Conservation (phyloP, 2,329 filamentous ascomycete genomes). For the Fusarium sp. region DNA sequence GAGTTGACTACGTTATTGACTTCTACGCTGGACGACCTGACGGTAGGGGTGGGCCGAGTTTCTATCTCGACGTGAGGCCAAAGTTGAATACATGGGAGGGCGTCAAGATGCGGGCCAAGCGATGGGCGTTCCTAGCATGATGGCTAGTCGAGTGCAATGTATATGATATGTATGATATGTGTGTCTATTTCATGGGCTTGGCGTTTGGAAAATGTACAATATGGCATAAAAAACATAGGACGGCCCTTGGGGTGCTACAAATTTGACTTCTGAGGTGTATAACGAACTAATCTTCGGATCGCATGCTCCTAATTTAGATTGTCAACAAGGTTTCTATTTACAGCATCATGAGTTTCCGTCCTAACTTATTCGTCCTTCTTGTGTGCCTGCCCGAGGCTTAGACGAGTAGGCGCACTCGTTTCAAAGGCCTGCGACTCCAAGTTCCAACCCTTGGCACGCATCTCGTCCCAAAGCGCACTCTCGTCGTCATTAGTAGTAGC, state of each 20-base stretch:
- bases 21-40: constrained; percentile 83
- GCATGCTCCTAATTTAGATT: no score
- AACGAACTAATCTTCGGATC: neutral
- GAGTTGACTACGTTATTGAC: constrained; percentile 96
- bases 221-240: constrained; percentile 18
- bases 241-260: constrained; percentile 5
- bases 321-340: no score
- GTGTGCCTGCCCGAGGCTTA: constrained; percentile 41
- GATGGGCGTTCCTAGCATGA: constrained; percentile 63
- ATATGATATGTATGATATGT: constrained; percentile 40
- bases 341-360: no score
- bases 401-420: constrained; percentile 52
- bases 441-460: constrained; percentile 53
- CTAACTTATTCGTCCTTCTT: constrained; percentile 46
- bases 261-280: neutral
- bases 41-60: constrained; percentile 62
- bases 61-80: constrained; percentile 75
- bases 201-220: constrained; percentile 48
- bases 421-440: constrained; percentile 53
- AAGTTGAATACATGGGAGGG: constrained; percentile 78
- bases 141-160: constrained; percentile 1
- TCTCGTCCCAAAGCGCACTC: constrained; percentile 46
- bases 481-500: constrained; percentile 19
- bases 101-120: constrained; percentile 72
- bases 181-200: constrained; percentile 20